Percentiles rank a stretch among this genome's conserved stretches.
Evolutionary conservation across 805 yeast species (phyloP).

Genomic region (Saturnispora diversa): DNA sequence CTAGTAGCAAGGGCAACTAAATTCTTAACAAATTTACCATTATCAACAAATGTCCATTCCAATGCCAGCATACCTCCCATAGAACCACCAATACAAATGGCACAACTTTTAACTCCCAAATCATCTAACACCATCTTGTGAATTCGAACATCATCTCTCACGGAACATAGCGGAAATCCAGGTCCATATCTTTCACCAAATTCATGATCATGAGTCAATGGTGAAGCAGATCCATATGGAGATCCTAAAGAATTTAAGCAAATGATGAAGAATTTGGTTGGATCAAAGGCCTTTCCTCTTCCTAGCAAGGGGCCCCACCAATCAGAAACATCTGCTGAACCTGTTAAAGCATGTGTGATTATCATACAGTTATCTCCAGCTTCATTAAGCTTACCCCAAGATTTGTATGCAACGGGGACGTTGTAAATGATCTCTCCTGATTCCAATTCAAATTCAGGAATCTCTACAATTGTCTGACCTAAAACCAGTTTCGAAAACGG

Average conservation of each 20-base stretch:
- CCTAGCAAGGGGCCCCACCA: conserved; percentile 99
- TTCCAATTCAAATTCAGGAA: conserved; percentile 70
- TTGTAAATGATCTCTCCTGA: conserved; percentile 65
- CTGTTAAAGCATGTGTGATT: conserved; percentile 94
- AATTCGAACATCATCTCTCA: conserved; percentile 83
- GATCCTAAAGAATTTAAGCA: conserved; percentile 93
- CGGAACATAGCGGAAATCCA: conserved; percentile 86
- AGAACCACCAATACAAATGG: conserved; percentile 90
- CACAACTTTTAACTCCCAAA: conserved; percentile 69
- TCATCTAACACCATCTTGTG: conserved; percentile 73
- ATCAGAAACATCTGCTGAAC: conserved; percentile 89
- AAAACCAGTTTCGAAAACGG: conserved; percentile 63
- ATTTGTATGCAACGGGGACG: conserved; percentile 90
- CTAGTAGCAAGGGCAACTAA: conserved; percentile 86
- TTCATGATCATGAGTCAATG: conserved; percentile 70
- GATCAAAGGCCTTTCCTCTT: conserved; percentile 80
- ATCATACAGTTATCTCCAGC: conserved; percentile 69
- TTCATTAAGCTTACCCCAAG: conserved; percentile 84
- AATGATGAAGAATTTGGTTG: conserved; percentile 73
- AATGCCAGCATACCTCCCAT: conserved; percentile 98
- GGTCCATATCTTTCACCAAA: conserved; percentile 83
- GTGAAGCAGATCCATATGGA: conserved; percentile 94
- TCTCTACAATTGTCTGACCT: conserved; percentile 68
- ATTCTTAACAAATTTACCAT: conserved; percentile 58
- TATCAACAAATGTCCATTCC: conserved; percentile 65